Conservation (phyloP, 2,329 filamentous ascomycete genomes). For the Macroventuria anomochaeta region DNA sequence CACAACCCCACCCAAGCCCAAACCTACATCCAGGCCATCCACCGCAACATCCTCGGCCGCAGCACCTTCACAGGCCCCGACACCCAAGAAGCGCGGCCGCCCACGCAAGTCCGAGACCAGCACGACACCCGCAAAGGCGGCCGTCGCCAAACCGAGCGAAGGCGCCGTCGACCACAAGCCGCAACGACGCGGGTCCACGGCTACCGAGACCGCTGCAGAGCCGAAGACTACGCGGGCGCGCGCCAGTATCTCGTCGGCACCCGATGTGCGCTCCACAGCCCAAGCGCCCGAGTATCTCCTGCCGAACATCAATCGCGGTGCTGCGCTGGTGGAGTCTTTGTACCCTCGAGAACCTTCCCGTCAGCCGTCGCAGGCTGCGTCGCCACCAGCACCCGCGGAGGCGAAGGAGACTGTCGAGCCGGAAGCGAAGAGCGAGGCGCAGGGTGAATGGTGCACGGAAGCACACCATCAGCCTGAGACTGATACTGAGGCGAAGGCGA, state of each 20-base stretch:
- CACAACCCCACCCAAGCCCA: background rate
- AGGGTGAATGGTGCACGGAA: too few species aligned
- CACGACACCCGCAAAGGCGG: background rate
- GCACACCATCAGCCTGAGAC: too few species aligned
- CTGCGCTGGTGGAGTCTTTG: conserved; percentile 6
- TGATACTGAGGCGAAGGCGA: too few species aligned
- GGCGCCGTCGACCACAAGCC: background rate
- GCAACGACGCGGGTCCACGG: background rate
- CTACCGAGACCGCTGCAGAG: background rate
- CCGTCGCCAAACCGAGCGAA: background rate
- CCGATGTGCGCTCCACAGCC: background rate
- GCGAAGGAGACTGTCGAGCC: too few species aligned
- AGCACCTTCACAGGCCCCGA: background rate
- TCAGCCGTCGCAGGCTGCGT: background rate
- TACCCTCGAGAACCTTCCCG: background rate
- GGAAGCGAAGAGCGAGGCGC: too few species aligned
- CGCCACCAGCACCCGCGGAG: background rate
- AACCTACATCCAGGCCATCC: conserved; percentile 3
- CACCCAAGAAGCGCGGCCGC: conserved; percentile 24
- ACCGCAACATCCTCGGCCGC: conserved; percentile 1
- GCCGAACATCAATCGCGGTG: conserved; percentile 3
- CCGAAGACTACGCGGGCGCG: background rate
- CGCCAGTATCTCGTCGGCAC: background rate
- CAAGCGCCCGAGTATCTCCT: background rate
- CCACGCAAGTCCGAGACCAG: conserved; percentile 19